Percentiles rank a stretch among this genome's conserved stretches.
These are phyloP conservation scores for Scheffersomyces cryptocercus DNA, from an alignment of 1,139 yeast genomes.

Conservation along the genomic window DNA sequence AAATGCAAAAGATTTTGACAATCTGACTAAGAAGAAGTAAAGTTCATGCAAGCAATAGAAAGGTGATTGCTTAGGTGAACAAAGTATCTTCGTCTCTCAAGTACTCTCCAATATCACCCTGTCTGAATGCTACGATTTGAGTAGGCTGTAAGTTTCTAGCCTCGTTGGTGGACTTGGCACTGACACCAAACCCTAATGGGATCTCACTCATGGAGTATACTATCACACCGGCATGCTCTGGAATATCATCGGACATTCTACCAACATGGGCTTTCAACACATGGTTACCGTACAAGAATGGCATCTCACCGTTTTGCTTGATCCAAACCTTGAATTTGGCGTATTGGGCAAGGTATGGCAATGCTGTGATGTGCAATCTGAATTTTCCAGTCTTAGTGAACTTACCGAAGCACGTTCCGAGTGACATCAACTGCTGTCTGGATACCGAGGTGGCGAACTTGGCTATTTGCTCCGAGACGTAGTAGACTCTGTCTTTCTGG, in stretches of 20 bases:
- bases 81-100: conserved; percentile 96
- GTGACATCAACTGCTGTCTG: conserved; percentile 84
- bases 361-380: conserved; percentile 90
- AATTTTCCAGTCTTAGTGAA: conserved; percentile 98
- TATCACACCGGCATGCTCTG: conserved; percentile 96
- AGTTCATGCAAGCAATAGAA: too few species aligned
- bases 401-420: conserved; percentile 93
- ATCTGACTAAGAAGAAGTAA: too few species aligned
- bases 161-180: conserved; percentile 91
- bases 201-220: conserved; percentile 89
- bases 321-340: conserved; percentile 97
- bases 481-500: conserved; percentile 95
- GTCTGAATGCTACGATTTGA: conserved; percentile 93
- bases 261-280: conserved; percentile 96
- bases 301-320: conserved; percentile 98
- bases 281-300: conserved; percentile 94
- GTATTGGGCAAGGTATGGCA: conserved; percentile 77
- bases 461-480: conserved; percentile 81
- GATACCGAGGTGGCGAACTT: conserved; percentile 88
- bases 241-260: conserved; percentile 94
- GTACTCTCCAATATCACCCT: conserved; percentile 97
- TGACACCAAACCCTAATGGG: conserved; percentile 94
- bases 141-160: conserved; percentile 89
- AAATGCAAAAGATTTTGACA: too few species aligned
- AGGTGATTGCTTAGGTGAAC: conserved; percentile 55